phyloP scores from a whole-genome alignment of 371 early-diverging fungal species.

The Nematocida sp. region DNA sequence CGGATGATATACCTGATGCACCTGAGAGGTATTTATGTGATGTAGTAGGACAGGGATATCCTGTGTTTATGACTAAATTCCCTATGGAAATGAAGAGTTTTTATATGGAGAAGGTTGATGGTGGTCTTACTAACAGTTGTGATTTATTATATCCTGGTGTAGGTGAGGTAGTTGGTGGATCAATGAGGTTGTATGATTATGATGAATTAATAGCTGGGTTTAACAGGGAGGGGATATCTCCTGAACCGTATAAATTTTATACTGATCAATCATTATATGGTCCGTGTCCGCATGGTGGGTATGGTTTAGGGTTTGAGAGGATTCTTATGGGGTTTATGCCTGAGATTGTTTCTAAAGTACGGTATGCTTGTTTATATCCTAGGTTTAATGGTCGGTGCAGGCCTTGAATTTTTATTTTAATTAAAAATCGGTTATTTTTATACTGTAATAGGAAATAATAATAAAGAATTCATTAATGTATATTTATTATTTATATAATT shows the following conservation, averaged over 20 bases:
- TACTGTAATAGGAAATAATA: too few relatives aligned
- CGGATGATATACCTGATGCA: slow-evolving; percentile 98
- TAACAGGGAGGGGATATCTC: slow-evolving; percentile 87
- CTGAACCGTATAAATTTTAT: slow-evolving; percentile 95
- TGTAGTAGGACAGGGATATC: slow-evolving; percentile 78
- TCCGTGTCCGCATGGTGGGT: slow-evolving; percentile 94
- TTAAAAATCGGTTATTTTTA: too few relatives aligned
- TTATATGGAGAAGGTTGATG: slow-evolving; percentile 89
- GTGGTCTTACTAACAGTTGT: slow-evolving; percentile 84
- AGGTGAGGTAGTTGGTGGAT: slow-evolving; percentile 98
- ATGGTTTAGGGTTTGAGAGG: slow-evolving; percentile 96
- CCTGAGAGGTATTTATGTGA: slow-evolving; percentile 96
- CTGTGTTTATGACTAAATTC: slow-evolving; percentile 92
- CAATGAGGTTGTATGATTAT: slow-evolving; percentile 90
- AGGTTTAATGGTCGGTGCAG: slow-evolving; percentile 79
- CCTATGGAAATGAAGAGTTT: slow-evolving; percentile 97
- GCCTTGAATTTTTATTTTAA: slow-evolving; percentile 62
- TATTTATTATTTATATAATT: too few relatives aligned
- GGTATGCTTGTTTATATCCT: slow-evolving; percentile 78
- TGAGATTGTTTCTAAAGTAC: slow-evolving; percentile 78
- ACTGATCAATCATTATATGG: slow-evolving; percentile 97
- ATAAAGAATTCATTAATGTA: too few relatives aligned
- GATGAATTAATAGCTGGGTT: slow-evolving; percentile 87
- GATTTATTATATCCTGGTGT: slow-evolving; percentile 97
- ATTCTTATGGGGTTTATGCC: slow-evolving; percentile 93